Conservation (phyloP, 2,329 filamentous ascomycete species). For the Colletotrichum siamense region DNA sequence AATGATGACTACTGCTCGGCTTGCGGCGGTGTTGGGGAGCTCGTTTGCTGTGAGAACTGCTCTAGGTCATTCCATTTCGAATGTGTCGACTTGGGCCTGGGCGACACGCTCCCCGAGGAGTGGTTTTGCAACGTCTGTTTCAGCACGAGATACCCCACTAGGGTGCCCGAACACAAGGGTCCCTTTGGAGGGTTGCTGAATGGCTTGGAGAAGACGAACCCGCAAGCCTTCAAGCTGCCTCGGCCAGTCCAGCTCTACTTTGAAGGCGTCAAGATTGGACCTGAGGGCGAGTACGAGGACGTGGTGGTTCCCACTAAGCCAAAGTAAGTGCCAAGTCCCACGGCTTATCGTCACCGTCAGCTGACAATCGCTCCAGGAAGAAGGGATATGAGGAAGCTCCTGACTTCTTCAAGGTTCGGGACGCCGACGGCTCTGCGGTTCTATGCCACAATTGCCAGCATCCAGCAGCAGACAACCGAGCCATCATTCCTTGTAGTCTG, state of each 20-base stretch:
- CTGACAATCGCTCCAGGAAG: conserved; percentile 47
- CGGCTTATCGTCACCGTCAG: conserved; percentile 8
- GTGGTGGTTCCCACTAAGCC: conserved; percentile 59
- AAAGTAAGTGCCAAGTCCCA: conserved; percentile 57
- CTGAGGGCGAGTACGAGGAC: conserved; percentile 83
- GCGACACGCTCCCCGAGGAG: conserved; percentile 71
- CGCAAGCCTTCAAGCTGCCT: conserved; percentile 76
- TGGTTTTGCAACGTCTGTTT: conserved; percentile 86
- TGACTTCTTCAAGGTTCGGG: conserved; percentile 72
- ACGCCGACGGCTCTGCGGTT: conserved; percentile 75
- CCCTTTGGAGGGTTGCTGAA: conserved; percentile 69
- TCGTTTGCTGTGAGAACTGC: conserved; percentile 95
- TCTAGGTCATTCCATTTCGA: conserved; percentile 87
- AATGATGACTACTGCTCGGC: conserved; percentile 92
- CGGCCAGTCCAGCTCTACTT: conserved; percentile 75
- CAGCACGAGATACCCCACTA: conserved; percentile 52
- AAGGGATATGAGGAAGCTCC: conserved; percentile 65
- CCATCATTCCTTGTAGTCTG: conserved; percentile 85
- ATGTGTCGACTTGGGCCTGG: conserved; percentile 83
- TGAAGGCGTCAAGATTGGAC: conserved; percentile 77
- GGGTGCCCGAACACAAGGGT: conserved; percentile 51
- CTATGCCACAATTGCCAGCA: conserved; percentile 79
- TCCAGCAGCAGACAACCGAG: conserved; percentile 65
- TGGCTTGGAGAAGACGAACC: conserved; percentile 70
- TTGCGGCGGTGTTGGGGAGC: conserved; percentile 81